Evolutionary conservation across 441 rosid species (phyloP), one percentile per base, ranked within the genome.

Genomic region (Brassica hybrid): DNA sequence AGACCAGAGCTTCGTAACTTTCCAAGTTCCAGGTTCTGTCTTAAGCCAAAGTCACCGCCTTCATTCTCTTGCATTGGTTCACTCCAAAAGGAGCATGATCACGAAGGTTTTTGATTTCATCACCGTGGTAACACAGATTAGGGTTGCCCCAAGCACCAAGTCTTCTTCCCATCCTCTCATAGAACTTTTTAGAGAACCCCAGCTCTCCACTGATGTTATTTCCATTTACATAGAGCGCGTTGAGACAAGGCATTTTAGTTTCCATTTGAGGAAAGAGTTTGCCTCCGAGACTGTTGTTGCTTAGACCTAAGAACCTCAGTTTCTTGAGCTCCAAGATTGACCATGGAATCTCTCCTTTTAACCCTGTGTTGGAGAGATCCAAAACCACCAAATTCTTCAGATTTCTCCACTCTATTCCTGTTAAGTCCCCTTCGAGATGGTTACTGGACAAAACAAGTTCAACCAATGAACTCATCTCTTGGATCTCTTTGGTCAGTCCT

Each of bases 131-230:
- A 83, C 99, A 95, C 58, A 95, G 82, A 70, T 88, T 84, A 60
- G 96, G 94, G 81, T 95, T 95, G 80, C 85, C 86, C 96, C 95
- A 90, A 14, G 93, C 95, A 74, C 96, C 92, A 64, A 95, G 92
- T 17, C 96, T 91, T 82, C 94, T 86, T 17, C 96, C 91, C 86
- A 95, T 78, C 75, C 83, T 93, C 79, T 78, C 70, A 77, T 87
- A 89, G 72, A 93, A 95, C 78, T 17, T 54, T 48, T 63, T 59
- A 14, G 97, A 76, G 75, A 93, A 89, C 66, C 78, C 69, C 14
- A 95, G 84, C 87, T 83, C 88, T 74, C 98, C 98, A 58, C 89
- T 85, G 80, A 91, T 86, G 80, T 95, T 89, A 84, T 95, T 95
- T 70, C 95, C 94, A 48, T 88, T 82, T 2, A 93, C 67, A 83